Evolutionary conservation across 768 basidiomycete species (phyloP).

Genomic region (Phlebiopsis gigantea): DNA sequence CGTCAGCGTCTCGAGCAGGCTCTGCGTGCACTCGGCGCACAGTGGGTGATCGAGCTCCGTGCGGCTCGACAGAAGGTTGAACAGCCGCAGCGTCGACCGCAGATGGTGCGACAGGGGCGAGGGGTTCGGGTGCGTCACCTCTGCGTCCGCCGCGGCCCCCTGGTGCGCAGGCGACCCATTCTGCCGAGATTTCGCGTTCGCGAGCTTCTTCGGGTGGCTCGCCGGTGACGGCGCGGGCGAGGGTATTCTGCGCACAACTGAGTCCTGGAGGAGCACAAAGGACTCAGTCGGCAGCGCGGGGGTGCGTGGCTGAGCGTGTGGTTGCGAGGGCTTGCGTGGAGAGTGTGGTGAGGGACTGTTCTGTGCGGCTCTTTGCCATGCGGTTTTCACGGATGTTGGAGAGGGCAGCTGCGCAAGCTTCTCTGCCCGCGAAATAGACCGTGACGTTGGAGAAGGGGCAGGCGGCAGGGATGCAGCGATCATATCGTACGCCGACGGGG

Average conservation of each 20-base stretch:
- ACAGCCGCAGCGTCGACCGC: conserved; percentile 67
- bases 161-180: conserved; percentile 20
- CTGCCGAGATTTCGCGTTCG: conserved; percentile 32
- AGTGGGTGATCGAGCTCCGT: conserved; percentile 90
- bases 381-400: conserved; percentile 48
- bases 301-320: conserved; percentile 44
- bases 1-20: conserved; percentile 69
- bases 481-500: conserved; percentile 84
- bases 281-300: conserved; percentile 72
- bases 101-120: conserved; percentile 76
- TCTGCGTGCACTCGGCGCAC: conserved; percentile 90
- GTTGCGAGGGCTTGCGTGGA: conserved; percentile 38
- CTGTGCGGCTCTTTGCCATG: conserved; percentile 57
- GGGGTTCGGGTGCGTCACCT: conserved; percentile 54
- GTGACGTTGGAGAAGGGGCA: conserved; percentile 37
- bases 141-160: conserved; percentile 31
- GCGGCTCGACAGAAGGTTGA: conserved; percentile 70
- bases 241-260: conserved; percentile 68
- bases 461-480: conserved; percentile 65
- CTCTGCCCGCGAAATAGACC: conserved; percentile 36
- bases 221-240: conserved; percentile 38
- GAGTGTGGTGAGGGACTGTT: conserved; percentile 38
- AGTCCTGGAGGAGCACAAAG: conserved; percentile 87
- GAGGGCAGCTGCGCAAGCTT: conserved; percentile 43
- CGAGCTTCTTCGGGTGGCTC: conserved; percentile 38